Conservation (phyloP, 129 eudicot genomes). For the Escallonia rubra region DNA sequence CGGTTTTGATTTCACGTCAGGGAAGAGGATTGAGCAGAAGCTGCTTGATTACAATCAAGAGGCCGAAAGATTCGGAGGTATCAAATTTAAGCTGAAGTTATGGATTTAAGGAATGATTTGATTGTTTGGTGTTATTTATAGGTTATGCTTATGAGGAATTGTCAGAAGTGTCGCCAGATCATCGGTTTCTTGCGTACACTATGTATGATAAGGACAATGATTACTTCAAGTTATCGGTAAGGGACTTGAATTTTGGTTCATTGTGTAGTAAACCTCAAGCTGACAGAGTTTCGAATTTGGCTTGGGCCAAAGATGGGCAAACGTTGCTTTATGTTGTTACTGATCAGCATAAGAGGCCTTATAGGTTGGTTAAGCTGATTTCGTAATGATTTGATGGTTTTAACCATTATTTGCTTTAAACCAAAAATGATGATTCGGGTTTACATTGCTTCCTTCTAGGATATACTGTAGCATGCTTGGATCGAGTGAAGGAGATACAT, state of each 20-base stretch:
- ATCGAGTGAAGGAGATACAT: conserved; percentile 60
- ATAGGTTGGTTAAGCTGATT: conserved; percentile 40
- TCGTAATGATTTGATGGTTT: neutral
- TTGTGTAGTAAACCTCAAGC: conserved; percentile 86
- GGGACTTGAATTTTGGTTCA: conserved; percentile 68
- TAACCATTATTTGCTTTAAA: neutral
- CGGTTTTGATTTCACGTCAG: conserved; percentile 91
- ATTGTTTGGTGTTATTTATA: conserved; percentile 7
- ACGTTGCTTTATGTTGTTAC: conserved; percentile 84
- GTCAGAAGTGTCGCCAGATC: conserved; percentile 95
- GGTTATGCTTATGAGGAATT: conserved; percentile 89
- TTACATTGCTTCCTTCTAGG: conserved; percentile 31
- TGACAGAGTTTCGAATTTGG: conserved; percentile 65
- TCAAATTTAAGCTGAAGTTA: neutral
- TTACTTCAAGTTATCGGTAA: conserved; percentile 73
- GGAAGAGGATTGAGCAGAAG: conserved; percentile 81
- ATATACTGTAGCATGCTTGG: conserved; percentile 74
- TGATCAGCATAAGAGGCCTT: conserved; percentile 74
- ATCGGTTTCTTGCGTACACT: conserved; percentile 82
- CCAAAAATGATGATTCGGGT: neutral
- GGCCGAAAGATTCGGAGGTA: conserved; percentile 94
- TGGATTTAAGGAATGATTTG: neutral
- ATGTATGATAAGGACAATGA: conserved; percentile 95
- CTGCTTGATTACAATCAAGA: conserved; percentile 87
- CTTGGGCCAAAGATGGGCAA: conserved; percentile 86